phyloP scores from a whole-genome alignment of 257 asterid species.

The Echium plantagineum region DNA sequence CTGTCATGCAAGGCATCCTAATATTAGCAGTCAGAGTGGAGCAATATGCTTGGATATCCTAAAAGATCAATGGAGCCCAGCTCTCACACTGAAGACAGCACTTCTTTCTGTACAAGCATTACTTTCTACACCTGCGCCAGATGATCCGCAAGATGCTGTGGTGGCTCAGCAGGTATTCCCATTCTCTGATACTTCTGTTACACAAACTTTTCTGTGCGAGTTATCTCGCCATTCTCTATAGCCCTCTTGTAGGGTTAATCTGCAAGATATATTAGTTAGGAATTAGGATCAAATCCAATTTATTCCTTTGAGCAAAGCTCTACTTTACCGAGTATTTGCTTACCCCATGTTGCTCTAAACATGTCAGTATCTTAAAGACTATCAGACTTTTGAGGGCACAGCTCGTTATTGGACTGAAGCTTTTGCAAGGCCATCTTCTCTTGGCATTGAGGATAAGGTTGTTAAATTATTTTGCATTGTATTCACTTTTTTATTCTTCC shows the following conservation, averaged over 20 bases:
- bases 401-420: slow-evolving; percentile 99
- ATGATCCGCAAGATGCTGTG: slow-evolving; percentile 90
- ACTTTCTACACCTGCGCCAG: slow-evolving; percentile 89
- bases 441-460: slow-evolving; percentile 84
- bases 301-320: background rate
- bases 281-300: background rate
- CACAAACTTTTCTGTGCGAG: background rate
- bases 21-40: slow-evolving; percentile 97
- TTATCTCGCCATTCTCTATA: background rate
- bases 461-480: background rate
- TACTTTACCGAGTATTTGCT: background rate
- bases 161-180: slow-evolving; percentile 76
- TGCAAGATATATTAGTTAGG: background rate
- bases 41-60: slow-evolving; percentile 97
- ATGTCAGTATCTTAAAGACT: slow-evolving; percentile 57
- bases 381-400: slow-evolving; percentile 61
- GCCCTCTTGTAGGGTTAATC: background rate
- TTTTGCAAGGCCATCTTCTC: slow-evolving; percentile 67
- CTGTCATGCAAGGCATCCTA: slow-evolving; percentile 70
- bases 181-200: background rate
- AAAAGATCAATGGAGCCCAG: slow-evolving; percentile 99
- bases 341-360: slow-evolving; percentile 6
- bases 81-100: slow-evolving; percentile 87
- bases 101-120: slow-evolving; percentile 92
- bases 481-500: too few species aligned